These are phyloP conservation scores for Aphanoascus verrucosus DNA, from an alignment of 2,329 filamentous ascomycete species.

Conservation along the genomic window DNA sequence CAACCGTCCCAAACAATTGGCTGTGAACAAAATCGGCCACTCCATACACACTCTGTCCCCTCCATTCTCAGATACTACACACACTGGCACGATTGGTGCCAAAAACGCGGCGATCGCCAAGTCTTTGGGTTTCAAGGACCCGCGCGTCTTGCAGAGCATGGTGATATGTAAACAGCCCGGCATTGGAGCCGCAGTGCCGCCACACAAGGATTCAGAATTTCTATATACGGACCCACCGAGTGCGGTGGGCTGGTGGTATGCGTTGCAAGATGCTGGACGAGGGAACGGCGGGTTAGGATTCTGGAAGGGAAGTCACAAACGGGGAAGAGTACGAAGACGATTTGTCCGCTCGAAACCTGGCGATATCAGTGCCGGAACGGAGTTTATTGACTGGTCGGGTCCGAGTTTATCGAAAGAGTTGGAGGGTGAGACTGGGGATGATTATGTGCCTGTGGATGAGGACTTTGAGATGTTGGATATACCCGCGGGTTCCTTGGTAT, in stretches of 20 bases:
- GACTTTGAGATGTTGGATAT: slow-evolving; percentile 75
- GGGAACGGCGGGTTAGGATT: slow-evolving; percentile 87
- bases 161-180: slow-evolving; percentile 97
- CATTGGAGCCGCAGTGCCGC: slow-evolving; percentile 81
- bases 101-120: slow-evolving; percentile 55
- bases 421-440: slow-evolving; percentile 34
- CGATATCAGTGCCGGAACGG: slow-evolving; percentile 45
- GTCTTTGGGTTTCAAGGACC: slow-evolving; percentile 63
- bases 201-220: slow-evolving; percentile 89
- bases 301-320: slow-evolving; percentile 67
- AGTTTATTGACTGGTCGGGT: slow-evolving; percentile 61
- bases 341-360: slow-evolving; percentile 49
- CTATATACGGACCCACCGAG: slow-evolving; percentile 80
- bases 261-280: slow-evolving; percentile 77
- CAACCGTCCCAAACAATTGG: slow-evolving; percentile 64
- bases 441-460: slow-evolving; percentile 45
- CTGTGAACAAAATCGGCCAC: slow-evolving; percentile 85
- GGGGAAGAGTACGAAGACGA: slow-evolving; percentile 58
- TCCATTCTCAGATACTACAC: slow-evolving; percentile 51
- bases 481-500: slow-evolving; percentile 76
- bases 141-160: slow-evolving; percentile 82
- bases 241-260: slow-evolving; percentile 95
- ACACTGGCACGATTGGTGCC: slow-evolving; percentile 33
- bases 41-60: slow-evolving; percentile 59
- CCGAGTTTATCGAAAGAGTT: slow-evolving; percentile 50